Evolutionary conservation across 164 flowering plant species (phyloP), one percentile per base, ranked within the genome.

Genomic region (Buxus sempervirens): DNA sequence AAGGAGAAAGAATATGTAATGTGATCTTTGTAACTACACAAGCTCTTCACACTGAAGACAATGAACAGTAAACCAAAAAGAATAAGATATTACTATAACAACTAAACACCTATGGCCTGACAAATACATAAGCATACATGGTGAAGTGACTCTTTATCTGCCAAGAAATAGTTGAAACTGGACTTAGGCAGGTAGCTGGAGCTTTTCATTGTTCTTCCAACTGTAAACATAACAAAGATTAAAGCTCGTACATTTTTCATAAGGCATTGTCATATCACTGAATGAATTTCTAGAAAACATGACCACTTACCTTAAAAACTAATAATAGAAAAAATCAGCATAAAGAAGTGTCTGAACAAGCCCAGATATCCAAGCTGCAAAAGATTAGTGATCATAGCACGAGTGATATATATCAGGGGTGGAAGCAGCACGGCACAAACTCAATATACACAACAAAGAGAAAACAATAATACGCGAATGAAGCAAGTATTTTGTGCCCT

Each of bases 271-370:
- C n/a, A n/a, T n/a, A n/a, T n/a, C n/a, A n/a, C 22, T 28, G 49
- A 14, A 58, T 24, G 18, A 19, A 19, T 28, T 42, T 19, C 41
- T 26, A 53, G 56, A 0, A 67, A 26, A 58, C 7, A 49, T 1
- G 48, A 49, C 2, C 9, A 53, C 25, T 54, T 72, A 90, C 98
- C 98, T 92, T 23, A 82, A 83, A 76, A 93, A 87, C 75, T 93
- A 91, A 67, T 91, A 93, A 64, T 93, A 93, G 80, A 93, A 93
- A 88, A 93, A 93, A 77, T 93, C 98, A 13, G 88, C 98, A 79
- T 90, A 93, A 5, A 93, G 89, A 75, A 87, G 69, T 51, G 98
- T 93, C 79, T 93, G 98, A 58, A 93, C 86, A 61, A 91, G 84
- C 65, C 97, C 97, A 12, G 97, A 64, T 45, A 91, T 80, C 97